A percentile compares a stretch with the other conserved stretches of the same genome.
Evolutionary conservation across 1,139 yeast species (phyloP).

Genomic region (Scheffersomyces segobiensis): DNA sequence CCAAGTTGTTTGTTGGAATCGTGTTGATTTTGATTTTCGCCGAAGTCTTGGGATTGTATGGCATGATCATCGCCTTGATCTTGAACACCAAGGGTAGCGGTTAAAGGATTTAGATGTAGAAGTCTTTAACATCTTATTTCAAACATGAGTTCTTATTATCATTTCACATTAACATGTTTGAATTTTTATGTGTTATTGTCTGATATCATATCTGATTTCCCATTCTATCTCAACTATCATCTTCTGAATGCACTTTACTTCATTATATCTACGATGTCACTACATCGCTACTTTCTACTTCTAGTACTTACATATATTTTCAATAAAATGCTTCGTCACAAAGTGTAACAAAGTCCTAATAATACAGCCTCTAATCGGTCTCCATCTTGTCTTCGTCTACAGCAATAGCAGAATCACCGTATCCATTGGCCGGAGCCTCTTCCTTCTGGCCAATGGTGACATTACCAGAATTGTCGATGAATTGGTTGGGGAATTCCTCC

Average conservation of each 20-base stretch:
- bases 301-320: background rate
- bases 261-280: background rate
- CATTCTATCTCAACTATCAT: background rate
- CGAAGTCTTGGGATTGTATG: slow-evolving; percentile 95
- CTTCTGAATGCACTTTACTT: background rate
- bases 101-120: background rate
- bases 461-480: slow-evolving; percentile 71
- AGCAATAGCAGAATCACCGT: slow-evolving; percentile 10
- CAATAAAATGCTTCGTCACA: background rate
- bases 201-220: background rate
- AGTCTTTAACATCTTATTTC: background rate
- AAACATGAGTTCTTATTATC: too few relatives aligned
- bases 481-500: slow-evolving; percentile 65
- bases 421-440: slow-evolving; percentile 8
- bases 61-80: slow-evolving; percentile 88
- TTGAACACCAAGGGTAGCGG: slow-evolving; percentile 81
- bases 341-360: background rate
- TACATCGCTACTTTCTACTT: background rate
- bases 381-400: slow-evolving; percentile 49
- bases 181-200: background rate
- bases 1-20: slow-evolving; percentile 91
- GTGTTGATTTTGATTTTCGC: slow-evolving; percentile 96
- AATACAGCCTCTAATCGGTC: slow-evolving; percentile 27
- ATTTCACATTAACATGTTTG: too few relatives aligned
- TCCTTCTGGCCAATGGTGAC: slow-evolving; percentile 48